Percentiles rank a stretch among this genome's conserved stretches.
phyloP scores from a whole-genome alignment of 2,329 filamentous ascomycete genomes.

The Helicocarpus griseus region DNA sequence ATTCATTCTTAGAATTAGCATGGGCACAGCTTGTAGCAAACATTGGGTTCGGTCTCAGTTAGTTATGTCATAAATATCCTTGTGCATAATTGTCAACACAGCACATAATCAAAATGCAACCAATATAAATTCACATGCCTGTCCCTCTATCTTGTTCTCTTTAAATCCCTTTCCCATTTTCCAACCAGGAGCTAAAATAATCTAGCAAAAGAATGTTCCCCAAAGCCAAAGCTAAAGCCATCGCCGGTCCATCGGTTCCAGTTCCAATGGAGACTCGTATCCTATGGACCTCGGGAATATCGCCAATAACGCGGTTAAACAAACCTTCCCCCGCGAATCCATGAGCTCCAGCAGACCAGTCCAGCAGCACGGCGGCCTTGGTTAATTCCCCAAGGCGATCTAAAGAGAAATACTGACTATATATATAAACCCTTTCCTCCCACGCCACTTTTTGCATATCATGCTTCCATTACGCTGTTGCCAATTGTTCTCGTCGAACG shows the following conservation, averaged over 20 bases:
- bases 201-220: neutral
- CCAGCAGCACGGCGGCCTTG: neutral
- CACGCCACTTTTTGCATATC: neutral
- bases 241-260: too few species aligned
- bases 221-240: neutral
- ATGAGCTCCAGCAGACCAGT: neutral
- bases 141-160: too few species aligned
- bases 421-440: neutral
- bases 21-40: too few species aligned
- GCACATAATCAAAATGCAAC: too few species aligned
- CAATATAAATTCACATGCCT: too few species aligned
- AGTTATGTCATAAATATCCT: too few species aligned
- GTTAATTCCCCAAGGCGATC: neutral
- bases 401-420: neutral
- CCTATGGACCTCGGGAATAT: constrained; percentile 1
- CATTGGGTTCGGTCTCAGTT: too few species aligned
- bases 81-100: too few species aligned
- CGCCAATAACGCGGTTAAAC: neutral
- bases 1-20: too few species aligned
- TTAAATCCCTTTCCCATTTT: neutral
- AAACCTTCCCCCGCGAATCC: neutral
- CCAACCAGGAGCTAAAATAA: neutral
- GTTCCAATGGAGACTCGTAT: neutral
- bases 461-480: neutral
- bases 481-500: neutral